These are phyloP conservation scores for Oemleria cerasiformis DNA, from an alignment of 306 rosid species.

Conservation along the genomic window DNA sequence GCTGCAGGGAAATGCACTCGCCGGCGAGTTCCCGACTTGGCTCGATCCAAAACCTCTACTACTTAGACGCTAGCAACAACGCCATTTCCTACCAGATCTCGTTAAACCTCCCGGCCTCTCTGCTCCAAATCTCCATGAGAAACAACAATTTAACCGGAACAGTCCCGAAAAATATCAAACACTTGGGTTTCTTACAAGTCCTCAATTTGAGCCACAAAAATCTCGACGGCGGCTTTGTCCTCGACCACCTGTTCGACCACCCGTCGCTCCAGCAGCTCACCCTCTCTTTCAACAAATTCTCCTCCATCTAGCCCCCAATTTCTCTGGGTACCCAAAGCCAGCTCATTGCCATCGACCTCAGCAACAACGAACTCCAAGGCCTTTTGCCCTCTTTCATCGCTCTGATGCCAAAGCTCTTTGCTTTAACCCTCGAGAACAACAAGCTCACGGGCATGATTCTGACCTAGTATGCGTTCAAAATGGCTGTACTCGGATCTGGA, in stretches of 20 bases:
- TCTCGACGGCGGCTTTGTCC: slow-evolving; percentile 47
- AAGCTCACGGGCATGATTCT: no score
- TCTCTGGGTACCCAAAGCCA: slow-evolving; percentile 24
- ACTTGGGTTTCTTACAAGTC: slow-evolving; percentile 43
- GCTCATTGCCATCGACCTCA: slow-evolving; percentile 70
- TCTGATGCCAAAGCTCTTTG: no score
- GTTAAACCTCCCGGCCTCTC: slow-evolving; percentile 38
- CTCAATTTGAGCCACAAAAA: slow-evolving; percentile 63
- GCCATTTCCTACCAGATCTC: slow-evolving; percentile 44
- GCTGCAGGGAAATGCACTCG: slow-evolving; percentile 54
- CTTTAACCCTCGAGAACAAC: no score
- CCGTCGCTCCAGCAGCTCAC: slow-evolving; percentile 66
- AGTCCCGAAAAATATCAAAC: slow-evolving; percentile 25
- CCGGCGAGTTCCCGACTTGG: slow-evolving; percentile 53
- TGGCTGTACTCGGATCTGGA: slow-evolving; percentile 44
- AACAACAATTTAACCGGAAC: slow-evolving; percentile 42
- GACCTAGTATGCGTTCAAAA: slow-evolving; percentile 60
- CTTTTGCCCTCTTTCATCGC: no score
- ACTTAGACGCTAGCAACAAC: slow-evolving; percentile 57
- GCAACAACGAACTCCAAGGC: slow-evolving; percentile 59
- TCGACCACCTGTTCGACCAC: slow-evolving; percentile 44
- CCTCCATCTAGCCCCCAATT: slow-evolving; percentile 36
- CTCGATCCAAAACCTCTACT: slow-evolving; percentile 40
- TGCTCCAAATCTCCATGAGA: slow-evolving; percentile 59
- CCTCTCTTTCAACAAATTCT: slow-evolving; percentile 59